Evolutionary conservation across 116 monocot species (phyloP), one percentile per base, ranked within the genome.

Genomic region (Dioscorea cayenensis): DNA sequence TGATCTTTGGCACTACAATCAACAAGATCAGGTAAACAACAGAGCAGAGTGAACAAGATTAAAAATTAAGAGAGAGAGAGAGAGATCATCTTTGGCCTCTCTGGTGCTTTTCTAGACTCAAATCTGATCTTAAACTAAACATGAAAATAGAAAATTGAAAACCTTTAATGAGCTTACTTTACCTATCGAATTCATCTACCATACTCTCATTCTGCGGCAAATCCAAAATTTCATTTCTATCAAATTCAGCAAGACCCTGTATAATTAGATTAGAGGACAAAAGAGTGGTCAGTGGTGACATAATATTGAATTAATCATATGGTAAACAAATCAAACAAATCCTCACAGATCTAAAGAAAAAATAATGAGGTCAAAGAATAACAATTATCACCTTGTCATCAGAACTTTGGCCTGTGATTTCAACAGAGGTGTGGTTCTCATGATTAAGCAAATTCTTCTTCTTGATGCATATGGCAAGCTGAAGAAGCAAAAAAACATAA

Each of bases 381-480:
- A 71, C n/a, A 49, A 73, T 51, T 14, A 52, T 65, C 49, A 90
- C 90, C 90, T 86, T 79, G 13, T 64, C 63, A 51, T 55, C 65
- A 76, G 80, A 52, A 71, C 17, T 75, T 60, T 71, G 69, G 20
- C 51, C 63, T 70, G 82, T 67, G 52, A 49, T 73, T 71, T 68
- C 58, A 81, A 51, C 69, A 72, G 21, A 29, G 64, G 35, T 69
- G 9, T 36, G 51, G 49, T 36, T 64, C 7, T 81, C 78, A 62
- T 80, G 59, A 25, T 68, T 74, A 60, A 71, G 61, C 55, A 78
- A 83, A 65, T 49, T 76, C 83, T 87, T 95, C 73, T 87, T 89
- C 63, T 62, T 64, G 71, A 92, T 95, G 80, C 92, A 95, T 70
- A 92, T 89, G 36, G 95, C 83, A 70, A 95, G 91, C 95, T 95